Conservation (phyloP, 768 basidiomycete species). For the Pleurotus citrinopileatus region DNA sequence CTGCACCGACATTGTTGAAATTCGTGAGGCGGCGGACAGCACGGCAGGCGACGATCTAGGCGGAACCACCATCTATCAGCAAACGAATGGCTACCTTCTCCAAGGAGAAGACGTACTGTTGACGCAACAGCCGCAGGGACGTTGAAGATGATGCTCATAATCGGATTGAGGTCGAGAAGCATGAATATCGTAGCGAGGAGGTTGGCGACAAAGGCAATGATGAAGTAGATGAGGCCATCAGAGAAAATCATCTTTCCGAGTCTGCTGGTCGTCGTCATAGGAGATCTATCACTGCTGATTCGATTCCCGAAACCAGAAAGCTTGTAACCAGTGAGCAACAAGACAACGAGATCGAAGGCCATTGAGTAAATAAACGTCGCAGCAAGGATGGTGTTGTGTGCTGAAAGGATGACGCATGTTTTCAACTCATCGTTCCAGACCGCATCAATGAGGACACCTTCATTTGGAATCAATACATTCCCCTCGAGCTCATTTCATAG, state of each 20-base stretch:
- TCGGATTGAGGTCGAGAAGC: conserved; percentile 65
- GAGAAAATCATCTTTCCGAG: conserved; percentile 65
- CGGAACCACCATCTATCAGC: background rate
- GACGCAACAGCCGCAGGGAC: conserved; percentile 70
- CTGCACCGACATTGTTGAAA: conserved; percentile 15
- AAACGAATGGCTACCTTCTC: background rate
- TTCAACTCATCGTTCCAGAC: conserved; percentile 40
- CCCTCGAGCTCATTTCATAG: no score
- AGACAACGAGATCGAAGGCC: conserved; percentile 65
- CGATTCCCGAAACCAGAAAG: conserved; percentile 30
- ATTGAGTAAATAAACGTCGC: conserved; percentile 77
- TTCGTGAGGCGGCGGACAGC: conserved; percentile 40
- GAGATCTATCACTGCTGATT: conserved; percentile 1
- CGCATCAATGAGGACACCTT: conserved; percentile 63
- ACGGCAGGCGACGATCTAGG: conserved; percentile 28
- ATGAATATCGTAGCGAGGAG: conserved; percentile 56
- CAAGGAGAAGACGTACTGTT: conserved; percentile 39
- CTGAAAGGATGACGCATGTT: conserved; percentile 54
- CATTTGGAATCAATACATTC: no score
- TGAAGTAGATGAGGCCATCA: conserved; percentile 73
- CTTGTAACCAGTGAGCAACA: conserved; percentile 59
- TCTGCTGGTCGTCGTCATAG: conserved; percentile 33
- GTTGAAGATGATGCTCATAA: conserved; percentile 73
- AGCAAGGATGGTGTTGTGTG: conserved; percentile 62
- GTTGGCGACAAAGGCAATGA: conserved; percentile 60